These are phyloP conservation scores for Salmacisia buchloeana DNA, from an alignment of 1,284 basidiomycete species.

Conservation along the genomic window DNA sequence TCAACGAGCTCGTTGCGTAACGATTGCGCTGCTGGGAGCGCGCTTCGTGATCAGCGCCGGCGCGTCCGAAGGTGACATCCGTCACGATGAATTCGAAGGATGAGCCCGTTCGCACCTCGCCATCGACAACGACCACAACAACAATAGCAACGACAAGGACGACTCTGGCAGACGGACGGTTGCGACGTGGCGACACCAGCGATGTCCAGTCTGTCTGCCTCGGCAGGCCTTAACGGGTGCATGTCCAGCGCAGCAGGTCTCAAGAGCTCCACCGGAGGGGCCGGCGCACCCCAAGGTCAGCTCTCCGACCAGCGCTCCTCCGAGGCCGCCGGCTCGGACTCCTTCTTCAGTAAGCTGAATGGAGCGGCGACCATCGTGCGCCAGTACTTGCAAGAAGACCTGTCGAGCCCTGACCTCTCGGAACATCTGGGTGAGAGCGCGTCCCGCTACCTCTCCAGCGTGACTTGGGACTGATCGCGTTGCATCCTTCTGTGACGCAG, in stretches of 20 bases:
- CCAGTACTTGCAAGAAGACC: constrained; percentile 3
- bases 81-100: no score
- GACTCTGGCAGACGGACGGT: no score
- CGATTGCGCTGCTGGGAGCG: no score
- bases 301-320: not conserved
- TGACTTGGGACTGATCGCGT: not conserved
- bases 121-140: no score
- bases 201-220: no score
- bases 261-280: not conserved
- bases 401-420: not conserved
- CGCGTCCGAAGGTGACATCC: not conserved
- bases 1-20: not conserved
- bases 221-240: no score
- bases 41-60: no score
- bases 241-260: no score
- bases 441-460: not conserved
- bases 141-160: no score
- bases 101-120: no score
- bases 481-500: not conserved
- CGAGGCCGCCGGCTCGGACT: not conserved
- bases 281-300: not conserved
- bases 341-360: constrained; percentile 6
- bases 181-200: no score
- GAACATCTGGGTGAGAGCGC: not conserved
- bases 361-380: constrained; percentile 2